phyloP scores from a whole-genome alignment of 1,284 basidiomycete genomes.

The Inonotus obliquus region DNA sequence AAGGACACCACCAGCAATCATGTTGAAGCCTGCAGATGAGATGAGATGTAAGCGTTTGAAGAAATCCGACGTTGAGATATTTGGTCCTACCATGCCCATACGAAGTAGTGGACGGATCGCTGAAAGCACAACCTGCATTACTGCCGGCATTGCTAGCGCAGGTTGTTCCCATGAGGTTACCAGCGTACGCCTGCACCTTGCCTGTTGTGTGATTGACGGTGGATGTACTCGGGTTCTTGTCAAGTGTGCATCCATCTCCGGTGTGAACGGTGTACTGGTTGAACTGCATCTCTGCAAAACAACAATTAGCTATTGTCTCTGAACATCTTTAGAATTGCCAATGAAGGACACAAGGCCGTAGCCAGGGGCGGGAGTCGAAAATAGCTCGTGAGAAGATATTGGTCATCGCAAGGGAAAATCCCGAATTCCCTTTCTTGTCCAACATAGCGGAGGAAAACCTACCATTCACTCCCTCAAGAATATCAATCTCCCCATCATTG shows the following conservation, averaged over 20 bases:
- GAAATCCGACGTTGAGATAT: neutral
- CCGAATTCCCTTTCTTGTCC: too few species aligned
- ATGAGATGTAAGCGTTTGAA: neutral
- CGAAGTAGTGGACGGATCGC: slow-evolving; percentile 44
- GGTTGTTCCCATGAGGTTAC: slow-evolving; percentile 33
- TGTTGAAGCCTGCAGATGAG: slow-evolving; percentile 50
- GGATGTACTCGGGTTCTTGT: slow-evolving; percentile 27
- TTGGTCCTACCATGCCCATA: slow-evolving; percentile 50
- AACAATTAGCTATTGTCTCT: neutral
- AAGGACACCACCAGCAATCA: slow-evolving; percentile 65
- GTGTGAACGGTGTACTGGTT: slow-evolving; percentile 77
- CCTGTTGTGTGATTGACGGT: slow-evolving; percentile 21
- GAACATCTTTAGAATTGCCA: neutral
- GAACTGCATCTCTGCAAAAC: slow-evolving; percentile 25
- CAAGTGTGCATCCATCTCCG: slow-evolving; percentile 50
- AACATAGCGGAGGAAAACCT: slow-evolving; percentile 18
- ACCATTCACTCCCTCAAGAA: slow-evolving; percentile 65
- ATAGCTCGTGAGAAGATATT: neutral
- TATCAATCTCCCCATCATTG: slow-evolving; percentile 65
- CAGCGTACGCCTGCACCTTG: slow-evolving; percentile 26
- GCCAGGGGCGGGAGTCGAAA: neutral
- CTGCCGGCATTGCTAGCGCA: slow-evolving; percentile 44
- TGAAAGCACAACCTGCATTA: slow-evolving; percentile 67
- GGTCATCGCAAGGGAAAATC: too few species aligned
- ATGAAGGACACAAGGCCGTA: neutral